Evolutionary conservation across 345 rosid genomes (phyloP).

Genomic region (Boechera stricta): DNA sequence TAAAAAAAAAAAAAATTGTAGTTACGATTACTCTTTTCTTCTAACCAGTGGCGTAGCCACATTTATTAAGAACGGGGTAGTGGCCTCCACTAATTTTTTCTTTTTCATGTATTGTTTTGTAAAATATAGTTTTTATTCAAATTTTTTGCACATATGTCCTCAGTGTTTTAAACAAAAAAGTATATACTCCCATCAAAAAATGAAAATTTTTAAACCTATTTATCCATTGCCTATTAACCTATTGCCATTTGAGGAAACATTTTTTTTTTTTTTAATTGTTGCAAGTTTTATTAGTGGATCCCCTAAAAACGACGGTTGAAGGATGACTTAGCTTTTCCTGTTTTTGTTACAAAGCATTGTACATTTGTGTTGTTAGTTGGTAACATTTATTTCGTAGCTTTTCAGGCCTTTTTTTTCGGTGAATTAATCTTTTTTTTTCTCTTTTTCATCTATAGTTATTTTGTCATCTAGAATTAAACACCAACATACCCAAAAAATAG

Average conservation of each 20-base stretch:
- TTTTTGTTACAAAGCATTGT: background rate
- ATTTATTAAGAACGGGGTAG: no score
- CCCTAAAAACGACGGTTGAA: constrained; percentile 10
- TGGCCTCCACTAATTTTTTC: no score
- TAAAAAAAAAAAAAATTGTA: no score
- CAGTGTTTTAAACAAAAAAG: no score
- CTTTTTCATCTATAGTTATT: background rate
- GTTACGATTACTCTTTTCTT: no score
- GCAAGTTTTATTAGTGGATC: constrained; percentile 12
- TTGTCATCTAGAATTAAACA: background rate
- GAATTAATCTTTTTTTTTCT: background rate
- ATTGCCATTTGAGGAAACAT: constrained; percentile 7
- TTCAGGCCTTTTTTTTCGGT: background rate
- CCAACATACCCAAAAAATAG: no score
- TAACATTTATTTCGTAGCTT: constrained; percentile 1
- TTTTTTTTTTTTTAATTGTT: no score
- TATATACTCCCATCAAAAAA: no score
- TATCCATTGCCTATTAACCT: background rate
- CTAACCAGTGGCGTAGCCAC: no score
- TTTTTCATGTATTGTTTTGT: no score
- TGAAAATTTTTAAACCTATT: background rate
- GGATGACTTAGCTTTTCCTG: background rate
- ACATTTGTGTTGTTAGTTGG: background rate
- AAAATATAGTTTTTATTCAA: no score
- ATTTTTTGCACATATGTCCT: no score